Evolutionary conservation across 768 basidiomycete genomes (phyloP).

Genomic region (Tulasnella sp.): DNA sequence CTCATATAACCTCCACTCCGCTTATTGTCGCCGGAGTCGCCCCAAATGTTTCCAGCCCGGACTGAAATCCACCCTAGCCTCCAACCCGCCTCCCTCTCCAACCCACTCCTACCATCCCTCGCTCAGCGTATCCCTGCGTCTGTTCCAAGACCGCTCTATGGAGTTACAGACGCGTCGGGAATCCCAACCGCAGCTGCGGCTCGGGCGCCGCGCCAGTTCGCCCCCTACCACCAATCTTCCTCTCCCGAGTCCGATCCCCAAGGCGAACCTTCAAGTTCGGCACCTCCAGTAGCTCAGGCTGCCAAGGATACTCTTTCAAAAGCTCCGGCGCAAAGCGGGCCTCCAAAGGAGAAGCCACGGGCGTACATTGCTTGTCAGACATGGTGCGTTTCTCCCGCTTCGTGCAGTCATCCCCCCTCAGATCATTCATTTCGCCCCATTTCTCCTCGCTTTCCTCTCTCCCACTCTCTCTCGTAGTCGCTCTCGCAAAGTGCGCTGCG

Average conservation of each 20-base stretch:
- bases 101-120: too few species aligned
- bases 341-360: background rate
- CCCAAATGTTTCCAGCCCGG: too few species aligned
- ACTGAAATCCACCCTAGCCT: too few species aligned
- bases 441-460: background rate
- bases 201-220: too few species aligned
- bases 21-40: too few species aligned
- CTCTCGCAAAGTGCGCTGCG: slow-evolving; percentile 82
- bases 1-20: too few species aligned
- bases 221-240: background rate
- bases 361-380: slow-evolving; percentile 17
- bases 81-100: too few species aligned
- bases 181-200: too few species aligned
- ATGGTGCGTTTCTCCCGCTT: background rate
- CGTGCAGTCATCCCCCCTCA: background rate
- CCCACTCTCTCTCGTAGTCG: slow-evolving; percentile 52
- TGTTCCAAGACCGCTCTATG: too few species aligned
- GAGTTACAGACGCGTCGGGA: too few species aligned
- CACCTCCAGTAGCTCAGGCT: background rate
- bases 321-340: background rate
- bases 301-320: background rate
- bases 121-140: too few species aligned
- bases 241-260: background rate
- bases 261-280: background rate
- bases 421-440: background rate